Base-by-base conservation (phyloP, 805 yeast genomes). In the Candida taoyuanica region DNA sequence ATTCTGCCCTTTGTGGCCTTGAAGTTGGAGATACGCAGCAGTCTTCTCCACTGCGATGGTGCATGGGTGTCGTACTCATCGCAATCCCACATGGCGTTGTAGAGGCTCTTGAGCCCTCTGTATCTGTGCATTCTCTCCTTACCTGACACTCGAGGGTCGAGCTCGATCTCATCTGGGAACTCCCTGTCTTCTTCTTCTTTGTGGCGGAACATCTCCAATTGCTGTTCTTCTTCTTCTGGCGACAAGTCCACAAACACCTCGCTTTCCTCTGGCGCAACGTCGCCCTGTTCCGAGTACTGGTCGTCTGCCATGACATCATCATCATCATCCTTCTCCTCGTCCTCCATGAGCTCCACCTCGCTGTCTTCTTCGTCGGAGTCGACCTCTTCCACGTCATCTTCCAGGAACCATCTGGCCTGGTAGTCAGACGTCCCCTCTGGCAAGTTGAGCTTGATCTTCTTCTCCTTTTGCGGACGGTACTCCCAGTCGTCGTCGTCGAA, bases 101-200 rank as follows among this genome's bases (percentile, higher is more conserved):
- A 78, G 44, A 94, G 63, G 26, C 85, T 84, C 60, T 86, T 85
- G 47, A 89, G 73, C 43, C 98, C 98, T 60, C 97, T 74, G 62
- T 87, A 91, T 44, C 88, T 75, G 21, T 70, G 63, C 40, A 93
- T 69, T 47, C 86, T 73, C 46, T 88, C 87, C 51, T 73, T 74
- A 8, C 85, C 98, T 5, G 83, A 72, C 47, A 75, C 89, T 5
- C 62, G 57, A 21, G 97, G 97, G 32, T 71, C 73, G 30, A 93
- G 65, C 59, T 93, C 98, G 39, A 91, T 64, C 64, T 93, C 98
- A 63, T 93, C 99, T 0, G 98, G 98, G 69, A 88, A 93, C 52
- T 89, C 96, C 25, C 77, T 71, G 58, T 87, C 97, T 39, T 89
- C 97, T 43, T 74, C 74, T 48, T 79, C 96, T 45, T 76, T 61